phyloP scores from a whole-genome alignment of 495 filamentous ascomycete species.

The Penicillium antarcticum region DNA sequence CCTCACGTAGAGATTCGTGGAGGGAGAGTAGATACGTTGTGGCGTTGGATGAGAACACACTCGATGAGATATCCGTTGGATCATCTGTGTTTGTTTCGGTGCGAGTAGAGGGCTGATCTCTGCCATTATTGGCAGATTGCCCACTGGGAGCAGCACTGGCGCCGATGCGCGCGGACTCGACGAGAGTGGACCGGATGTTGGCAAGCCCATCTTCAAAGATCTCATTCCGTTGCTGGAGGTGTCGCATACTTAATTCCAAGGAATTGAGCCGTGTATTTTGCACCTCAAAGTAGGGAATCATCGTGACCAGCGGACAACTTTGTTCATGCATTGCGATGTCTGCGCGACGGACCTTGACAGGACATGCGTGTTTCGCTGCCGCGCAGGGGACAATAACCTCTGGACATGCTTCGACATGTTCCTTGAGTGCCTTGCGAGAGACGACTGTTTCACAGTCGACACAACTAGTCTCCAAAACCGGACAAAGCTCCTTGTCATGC shows the following conservation, averaged over 20 bases:
- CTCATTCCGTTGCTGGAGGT: conserved; percentile 55
- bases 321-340: conserved; percentile 51
- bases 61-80: conserved; percentile 15
- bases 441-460: conserved; percentile 50
- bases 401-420: conserved; percentile 51
- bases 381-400: conserved; percentile 51
- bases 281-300: conserved; percentile 55
- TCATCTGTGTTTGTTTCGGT: conserved; percentile 14
- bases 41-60: conserved; percentile 31
- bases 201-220: conserved; percentile 54
- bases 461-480: conserved; percentile 47
- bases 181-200: conserved; percentile 42
- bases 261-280: conserved; percentile 55
- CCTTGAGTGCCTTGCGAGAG: conserved; percentile 43
- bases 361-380: conserved; percentile 57
- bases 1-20: conserved; percentile 65
- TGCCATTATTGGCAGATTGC: conserved; percentile 1
- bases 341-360: conserved; percentile 43
- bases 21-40: conserved; percentile 63
- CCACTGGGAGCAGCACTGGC: not conserved
- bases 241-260: conserved; percentile 54
- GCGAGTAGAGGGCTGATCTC: not conserved
- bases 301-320: conserved; percentile 54
- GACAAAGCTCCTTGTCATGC: conserved; percentile 50
- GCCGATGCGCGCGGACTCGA: conserved; percentile 31